Evolutionary conservation across 768 basidiomycete species (phyloP).

Genomic region (Suillus subluteus): DNA sequence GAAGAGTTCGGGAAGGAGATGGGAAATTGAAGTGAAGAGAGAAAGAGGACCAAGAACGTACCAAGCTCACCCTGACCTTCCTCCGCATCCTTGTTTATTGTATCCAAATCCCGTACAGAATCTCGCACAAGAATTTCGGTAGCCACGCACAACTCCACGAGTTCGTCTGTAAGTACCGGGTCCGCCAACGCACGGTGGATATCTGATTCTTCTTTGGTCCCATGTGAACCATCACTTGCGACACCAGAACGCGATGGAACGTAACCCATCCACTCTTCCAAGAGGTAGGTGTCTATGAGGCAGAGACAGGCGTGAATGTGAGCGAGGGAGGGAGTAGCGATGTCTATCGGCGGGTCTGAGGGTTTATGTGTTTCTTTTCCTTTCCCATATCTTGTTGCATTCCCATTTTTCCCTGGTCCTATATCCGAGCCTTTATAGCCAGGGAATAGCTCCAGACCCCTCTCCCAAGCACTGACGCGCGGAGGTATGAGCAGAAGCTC

Average conservation of each 20-base stretch:
- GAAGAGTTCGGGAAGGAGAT: neutral
- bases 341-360: constrained; percentile 1
- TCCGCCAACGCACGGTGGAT: neutral
- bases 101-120: neutral
- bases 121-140: constrained; percentile 2
- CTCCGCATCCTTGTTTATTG: no score
- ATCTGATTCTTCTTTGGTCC: constrained; percentile 17
- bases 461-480: constrained; percentile 42
- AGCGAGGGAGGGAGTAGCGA: constrained; percentile 38
- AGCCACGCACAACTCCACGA: constrained; percentile 6
- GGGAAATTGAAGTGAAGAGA: neutral
- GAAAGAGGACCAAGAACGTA: neutral
- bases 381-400: neutral
- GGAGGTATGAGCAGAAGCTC: constrained; percentile 45
- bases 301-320: constrained; percentile 59
- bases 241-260: constrained; percentile 12
- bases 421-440: constrained; percentile 20
- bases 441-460: constrained; percentile 46
- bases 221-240: constrained; percentile 16
- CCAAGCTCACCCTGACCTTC: constrained; percentile 1
- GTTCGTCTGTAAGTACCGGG: neutral
- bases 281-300: constrained; percentile 64
- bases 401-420: neutral
- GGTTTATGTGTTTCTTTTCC: neutral
- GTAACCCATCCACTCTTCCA: constrained; percentile 54